Evolutionary conservation across 371 early-diverging fungal species (phyloP).

Genomic region (Capillidium heterosporum): DNA sequence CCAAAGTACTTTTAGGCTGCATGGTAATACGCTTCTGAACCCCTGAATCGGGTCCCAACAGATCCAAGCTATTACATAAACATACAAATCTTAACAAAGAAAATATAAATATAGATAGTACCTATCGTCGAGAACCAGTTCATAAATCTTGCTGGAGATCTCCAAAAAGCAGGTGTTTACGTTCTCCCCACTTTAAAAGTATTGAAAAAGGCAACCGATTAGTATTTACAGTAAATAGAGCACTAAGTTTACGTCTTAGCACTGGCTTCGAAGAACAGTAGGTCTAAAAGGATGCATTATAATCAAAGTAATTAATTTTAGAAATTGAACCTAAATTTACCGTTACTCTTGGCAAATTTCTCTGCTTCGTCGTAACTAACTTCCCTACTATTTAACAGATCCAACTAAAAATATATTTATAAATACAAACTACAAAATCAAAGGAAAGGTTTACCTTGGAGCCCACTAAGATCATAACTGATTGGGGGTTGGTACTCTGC

Average conservation of each 20-base stretch:
- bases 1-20: too few relatives aligned
- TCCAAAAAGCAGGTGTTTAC: not conserved
- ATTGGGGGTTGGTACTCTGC: slow-evolving; percentile 39
- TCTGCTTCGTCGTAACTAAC: slow-evolving; percentile 45
- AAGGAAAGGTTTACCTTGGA: slow-evolving; percentile 37
- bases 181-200: not conserved
- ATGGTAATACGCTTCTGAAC: too few relatives aligned
- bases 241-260: not conserved
- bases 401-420: not conserved
- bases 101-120: not conserved
- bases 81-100: too few relatives aligned
- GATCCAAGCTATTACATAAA: too few relatives aligned
- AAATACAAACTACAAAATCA: not conserved
- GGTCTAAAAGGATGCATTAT: not conserved
- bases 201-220: not conserved
- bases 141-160: not conserved
- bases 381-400: slow-evolving; percentile 23
- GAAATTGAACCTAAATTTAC: too few relatives aligned
- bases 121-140: not conserved
- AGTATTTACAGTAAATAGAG: not conserved
- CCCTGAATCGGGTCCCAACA: too few relatives aligned
- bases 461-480: slow-evolving; percentile 46
- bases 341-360: slow-evolving; percentile 46
- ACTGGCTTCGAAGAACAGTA: not conserved
- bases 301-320: too few relatives aligned